These are phyloP conservation scores for Amborella trichopoda DNA, from an alignment of 164 flowering plant species.

Conservation along the genomic window DNA sequence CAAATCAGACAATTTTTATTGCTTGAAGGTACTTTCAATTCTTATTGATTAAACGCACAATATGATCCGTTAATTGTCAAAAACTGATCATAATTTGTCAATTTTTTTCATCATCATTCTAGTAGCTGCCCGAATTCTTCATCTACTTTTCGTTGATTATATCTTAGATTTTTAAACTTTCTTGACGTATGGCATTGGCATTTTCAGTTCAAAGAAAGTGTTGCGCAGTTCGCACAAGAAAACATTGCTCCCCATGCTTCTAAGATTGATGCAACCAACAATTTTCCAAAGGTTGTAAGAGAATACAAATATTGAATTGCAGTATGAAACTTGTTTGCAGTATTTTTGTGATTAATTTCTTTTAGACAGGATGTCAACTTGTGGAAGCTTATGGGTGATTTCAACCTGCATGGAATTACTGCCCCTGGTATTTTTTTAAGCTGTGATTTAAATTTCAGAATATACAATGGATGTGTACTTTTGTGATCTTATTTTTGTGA, in stretches of 20 bases:
- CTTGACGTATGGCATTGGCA: neutral
- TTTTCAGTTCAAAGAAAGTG: constrained; percentile 89
- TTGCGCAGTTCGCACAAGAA: constrained; percentile 76
- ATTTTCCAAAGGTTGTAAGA: constrained; percentile 64
- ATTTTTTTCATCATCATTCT: too few species aligned
- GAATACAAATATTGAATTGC: neutral
- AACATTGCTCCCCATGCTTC: constrained; percentile 87
- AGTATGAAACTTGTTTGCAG: neutral
- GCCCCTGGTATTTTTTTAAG: constrained; percentile 89
- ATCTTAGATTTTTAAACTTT: too few species aligned
- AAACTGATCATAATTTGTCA: neutral
- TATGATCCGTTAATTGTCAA: too few species aligned
- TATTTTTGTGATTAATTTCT: neutral
- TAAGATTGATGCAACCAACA: constrained; percentile 59
- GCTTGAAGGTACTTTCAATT: too few species aligned
- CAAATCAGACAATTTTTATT: too few species aligned
- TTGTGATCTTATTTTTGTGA: neutral
- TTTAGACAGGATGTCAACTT: constrained; percentile 65
- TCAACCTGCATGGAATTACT: constrained; percentile 90
- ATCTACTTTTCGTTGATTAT: too few species aligned
- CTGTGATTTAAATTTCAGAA: too few species aligned
- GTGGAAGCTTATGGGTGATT: constrained; percentile 98
- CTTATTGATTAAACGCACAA: too few species aligned
- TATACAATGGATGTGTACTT: too few species aligned
- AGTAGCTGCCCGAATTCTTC: too few species aligned